A percentile compares a stretch with the other conserved stretches of the same genome.
These are phyloP conservation scores for Coemansia sp. DNA, from an alignment of 192 early-diverging fungal species.

Conservation along the genomic window DNA sequence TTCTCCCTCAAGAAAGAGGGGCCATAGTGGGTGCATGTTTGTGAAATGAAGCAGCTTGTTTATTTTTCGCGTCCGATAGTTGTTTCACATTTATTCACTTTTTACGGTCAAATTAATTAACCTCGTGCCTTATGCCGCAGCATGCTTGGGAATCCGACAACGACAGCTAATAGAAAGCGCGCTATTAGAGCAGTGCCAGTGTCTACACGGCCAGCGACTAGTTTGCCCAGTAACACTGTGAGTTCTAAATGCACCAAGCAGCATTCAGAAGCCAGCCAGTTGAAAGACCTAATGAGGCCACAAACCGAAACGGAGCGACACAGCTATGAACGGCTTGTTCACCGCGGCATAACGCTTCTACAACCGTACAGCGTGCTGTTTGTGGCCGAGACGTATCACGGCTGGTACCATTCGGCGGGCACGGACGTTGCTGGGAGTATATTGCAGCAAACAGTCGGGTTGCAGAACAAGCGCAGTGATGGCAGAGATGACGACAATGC, in stretches of 20 bases:
- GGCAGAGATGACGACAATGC: neutral
- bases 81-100: no score
- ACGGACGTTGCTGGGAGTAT: constrained; percentile 36
- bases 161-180: constrained; percentile 2
- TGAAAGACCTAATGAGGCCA: constrained; percentile 16
- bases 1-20: no score
- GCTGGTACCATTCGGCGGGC: constrained; percentile 36
- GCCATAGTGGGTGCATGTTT: no score
- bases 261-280: neutral
- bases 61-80: constrained; percentile 52
- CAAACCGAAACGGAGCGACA: constrained; percentile 30
- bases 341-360: constrained; percentile 39
- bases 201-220: neutral
- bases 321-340: constrained; percentile 43
- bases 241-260: neutral
- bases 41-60: constrained; percentile 45
- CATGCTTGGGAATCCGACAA: constrained; percentile 11
- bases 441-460: constrained; percentile 33
- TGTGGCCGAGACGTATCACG: constrained; percentile 47
- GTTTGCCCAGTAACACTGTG: no score
- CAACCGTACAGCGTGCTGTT: constrained; percentile 47
- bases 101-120: no score
- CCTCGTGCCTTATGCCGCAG: constrained; percentile 6
- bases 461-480: neutral
- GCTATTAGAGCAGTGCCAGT: neutral